Base-by-base conservation (phyloP, 192 early-diverging fungal species). In the Neocallimastix lanati region DNA sequence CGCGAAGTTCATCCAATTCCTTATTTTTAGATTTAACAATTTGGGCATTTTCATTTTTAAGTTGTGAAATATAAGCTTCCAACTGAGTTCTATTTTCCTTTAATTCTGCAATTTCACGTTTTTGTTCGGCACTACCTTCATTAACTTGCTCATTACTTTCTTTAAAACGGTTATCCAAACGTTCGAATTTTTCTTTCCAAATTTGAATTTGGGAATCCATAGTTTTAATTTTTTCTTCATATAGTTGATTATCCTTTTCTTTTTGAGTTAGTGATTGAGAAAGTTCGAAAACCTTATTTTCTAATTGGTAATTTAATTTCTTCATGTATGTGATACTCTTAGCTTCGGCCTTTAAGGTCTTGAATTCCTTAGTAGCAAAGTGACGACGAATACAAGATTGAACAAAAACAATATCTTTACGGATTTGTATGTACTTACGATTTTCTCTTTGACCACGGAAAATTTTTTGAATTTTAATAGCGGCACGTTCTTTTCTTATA, bases 201-300 rank as follows among this genome's bases (percentile, higher is more conserved):
- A 33, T 81, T 40, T 84, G 82, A 77, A 91, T 83, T 79, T 92
- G 92, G 35, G 81, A 83, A 82, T 94, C 94, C 78, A 93, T 84
- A 29, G 86, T 82, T 28, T 85, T 80, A 78, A 91, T 83, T 78
- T 89, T 88, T 78, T 89, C 88, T 58, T 84, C 82, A 78, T 91
- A 84, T 18, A 79, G 76, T 29, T 88, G 88, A 83, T 92, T 91
- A 82, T 95, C 94, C 80, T 94, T 87, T 80, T 89, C 88, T 81
- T 88, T 85, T 78, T 84, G 83, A 30, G 88, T 88, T 77, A 96
- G 83, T 35, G 85, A 85, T 81, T 94, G 94, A 35, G 96, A 97
- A 79, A 99, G 87, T 84, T 95, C 94, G 82, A 98, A 92, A 79
- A 99, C 94, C 88, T 97, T 98, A 87, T 90, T 92, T 85, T 99